These are phyloP conservation scores for Trametes polyzona DNA, from an alignment of 1,284 basidiomycete species.

Conservation along the genomic window DNA sequence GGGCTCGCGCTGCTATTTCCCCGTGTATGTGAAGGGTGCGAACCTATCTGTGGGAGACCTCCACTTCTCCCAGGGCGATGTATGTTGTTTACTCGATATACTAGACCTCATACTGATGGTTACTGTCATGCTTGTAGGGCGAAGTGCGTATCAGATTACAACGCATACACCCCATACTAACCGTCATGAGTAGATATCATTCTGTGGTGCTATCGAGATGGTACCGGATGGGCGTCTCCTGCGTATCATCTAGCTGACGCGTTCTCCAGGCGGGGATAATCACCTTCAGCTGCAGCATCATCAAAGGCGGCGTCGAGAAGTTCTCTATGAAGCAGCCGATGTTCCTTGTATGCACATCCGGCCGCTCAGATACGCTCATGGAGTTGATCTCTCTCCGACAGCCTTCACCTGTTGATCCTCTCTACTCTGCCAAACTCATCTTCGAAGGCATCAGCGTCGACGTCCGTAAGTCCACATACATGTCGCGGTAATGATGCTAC, in stretches of 20 bases:
- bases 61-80: conserved; percentile 84
- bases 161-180: neutral
- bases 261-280: conserved; percentile 67
- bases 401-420: conserved; percentile 77
- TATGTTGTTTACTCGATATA: conserved; percentile 35
- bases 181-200: conserved; percentile 52
- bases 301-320: conserved; percentile 77
- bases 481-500: too few species aligned
- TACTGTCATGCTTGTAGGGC: conserved; percentile 44
- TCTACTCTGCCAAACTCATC: conserved; percentile 72
- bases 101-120: neutral
- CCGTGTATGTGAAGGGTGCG: conserved; percentile 77
- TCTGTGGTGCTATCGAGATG: conserved; percentile 85
- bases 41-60: conserved; percentile 81
- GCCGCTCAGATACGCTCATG: neutral
- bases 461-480: conserved; percentile 52
- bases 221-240: conserved; percentile 30
- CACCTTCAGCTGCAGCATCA: conserved; percentile 73
- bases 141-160: conserved; percentile 43
- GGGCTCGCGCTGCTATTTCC: conserved; percentile 76
- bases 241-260: neutral
- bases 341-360: conserved; percentile 53
- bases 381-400: conserved; percentile 25
- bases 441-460: conserved; percentile 80
- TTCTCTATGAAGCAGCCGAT: conserved; percentile 78